phyloP scores from a whole-genome alignment of 345 rosid genomes.

The Linum lewisii region DNA sequence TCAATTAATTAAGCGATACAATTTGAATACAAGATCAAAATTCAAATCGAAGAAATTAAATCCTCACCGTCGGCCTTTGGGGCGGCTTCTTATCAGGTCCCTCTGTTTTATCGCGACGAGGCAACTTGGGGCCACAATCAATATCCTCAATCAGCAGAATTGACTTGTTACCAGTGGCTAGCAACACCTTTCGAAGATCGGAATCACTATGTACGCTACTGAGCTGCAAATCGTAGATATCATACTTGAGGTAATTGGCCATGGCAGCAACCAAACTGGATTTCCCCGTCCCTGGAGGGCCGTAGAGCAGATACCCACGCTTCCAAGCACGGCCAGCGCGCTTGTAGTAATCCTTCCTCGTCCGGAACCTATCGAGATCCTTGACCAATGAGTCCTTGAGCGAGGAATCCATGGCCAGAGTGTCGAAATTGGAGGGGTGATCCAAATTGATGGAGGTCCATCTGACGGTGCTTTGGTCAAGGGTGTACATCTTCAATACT shows the following conservation, averaged over 20 bases:
- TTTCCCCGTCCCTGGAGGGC: constrained; percentile 75
- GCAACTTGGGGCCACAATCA: constrained; percentile 42
- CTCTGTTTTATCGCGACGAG: constrained; percentile 26
- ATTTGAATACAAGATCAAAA: not conserved
- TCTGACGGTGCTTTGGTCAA: constrained; percentile 13
- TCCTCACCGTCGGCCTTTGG: constrained; percentile 25
- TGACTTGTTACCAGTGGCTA: constrained; percentile 37
- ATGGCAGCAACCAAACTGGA: constrained; percentile 69
- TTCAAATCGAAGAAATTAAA: not conserved
- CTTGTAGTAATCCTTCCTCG: constrained; percentile 49
- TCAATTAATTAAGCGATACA: not conserved
- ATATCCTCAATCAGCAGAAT: constrained; percentile 67
- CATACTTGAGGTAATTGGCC: constrained; percentile 59
- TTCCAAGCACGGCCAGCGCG: constrained; percentile 65
- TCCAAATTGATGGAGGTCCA: constrained; percentile 56
- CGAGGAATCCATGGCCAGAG: constrained; percentile 47
- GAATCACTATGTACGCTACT: constrained; percentile 34
- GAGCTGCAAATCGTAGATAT: constrained; percentile 54
- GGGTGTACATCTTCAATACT: constrained; percentile 42
- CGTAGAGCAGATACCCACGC: constrained; percentile 58
- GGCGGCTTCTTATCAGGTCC: constrained; percentile 12
- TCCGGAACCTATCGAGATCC: constrained; percentile 46
- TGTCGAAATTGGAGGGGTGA: constrained; percentile 63
- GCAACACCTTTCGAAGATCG: constrained; percentile 40
- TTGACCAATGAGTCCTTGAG: constrained; percentile 30